Conservation (phyloP, 169 alveolate genomes). For the Eimeria tenella region DNA sequence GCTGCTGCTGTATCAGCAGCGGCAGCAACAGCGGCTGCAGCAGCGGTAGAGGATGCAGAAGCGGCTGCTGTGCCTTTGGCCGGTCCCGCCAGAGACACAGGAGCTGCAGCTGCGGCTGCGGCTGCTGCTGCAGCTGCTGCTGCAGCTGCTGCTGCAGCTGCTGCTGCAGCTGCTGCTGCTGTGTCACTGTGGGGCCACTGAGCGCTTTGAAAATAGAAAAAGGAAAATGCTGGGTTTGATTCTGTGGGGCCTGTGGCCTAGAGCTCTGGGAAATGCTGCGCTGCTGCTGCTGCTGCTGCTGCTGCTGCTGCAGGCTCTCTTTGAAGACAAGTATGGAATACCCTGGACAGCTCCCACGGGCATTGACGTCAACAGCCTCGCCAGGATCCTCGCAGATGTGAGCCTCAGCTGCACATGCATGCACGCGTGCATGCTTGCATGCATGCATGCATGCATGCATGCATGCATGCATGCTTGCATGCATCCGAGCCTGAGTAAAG, state of each 20-base stretch:
- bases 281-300: constrained; percentile 26
- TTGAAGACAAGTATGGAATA: background rate
- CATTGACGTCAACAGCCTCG: background rate
- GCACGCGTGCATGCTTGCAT: background rate
- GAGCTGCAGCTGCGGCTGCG: background rate
- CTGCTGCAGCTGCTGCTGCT: constrained; percentile 57
- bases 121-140: background rate
- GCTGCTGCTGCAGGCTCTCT: background rate
- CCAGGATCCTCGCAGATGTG: background rate
- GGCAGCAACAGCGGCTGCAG: too few species aligned
- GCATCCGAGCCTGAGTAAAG: background rate
- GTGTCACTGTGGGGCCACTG: background rate
- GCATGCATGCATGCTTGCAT: constrained; percentile 86
- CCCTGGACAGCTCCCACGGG: background rate
- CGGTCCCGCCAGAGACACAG: background rate
- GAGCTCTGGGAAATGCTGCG: constrained; percentile 18
- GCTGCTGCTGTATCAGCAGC: background rate
- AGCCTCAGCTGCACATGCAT: background rate
- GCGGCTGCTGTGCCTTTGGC: too few species aligned
- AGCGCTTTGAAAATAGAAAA: background rate
- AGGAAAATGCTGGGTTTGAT: background rate
- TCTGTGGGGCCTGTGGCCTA: background rate
- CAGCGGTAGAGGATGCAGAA: background rate
- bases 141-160: background rate
- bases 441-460: background rate